Conservation (phyloP, 2,329 filamentous ascomycete species). For the Curvularia hawaiiensis region DNA sequence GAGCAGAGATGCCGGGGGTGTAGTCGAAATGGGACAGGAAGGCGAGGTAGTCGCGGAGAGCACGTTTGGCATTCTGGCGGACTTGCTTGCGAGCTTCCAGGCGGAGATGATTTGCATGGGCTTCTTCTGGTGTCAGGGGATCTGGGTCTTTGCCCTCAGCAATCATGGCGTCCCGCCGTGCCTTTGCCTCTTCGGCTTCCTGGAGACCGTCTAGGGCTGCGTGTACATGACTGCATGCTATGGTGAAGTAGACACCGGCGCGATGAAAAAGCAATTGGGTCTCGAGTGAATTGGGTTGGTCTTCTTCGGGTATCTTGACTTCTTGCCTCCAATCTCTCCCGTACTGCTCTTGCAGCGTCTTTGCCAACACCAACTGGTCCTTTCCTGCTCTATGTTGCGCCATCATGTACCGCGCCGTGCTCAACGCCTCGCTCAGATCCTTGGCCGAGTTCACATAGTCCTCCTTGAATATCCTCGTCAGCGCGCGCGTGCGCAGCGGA, state of each 20-base stretch:
- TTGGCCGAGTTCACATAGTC: slow-evolving; percentile 71
- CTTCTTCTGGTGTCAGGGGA: slow-evolving; percentile 52
- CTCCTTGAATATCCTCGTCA: slow-evolving; percentile 76
- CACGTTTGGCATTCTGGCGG: slow-evolving; percentile 75
- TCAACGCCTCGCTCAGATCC: slow-evolving; percentile 72
- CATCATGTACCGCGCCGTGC: slow-evolving; percentile 58
- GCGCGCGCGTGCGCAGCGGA: slow-evolving; percentile 72
- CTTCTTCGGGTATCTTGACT: slow-evolving; percentile 61
- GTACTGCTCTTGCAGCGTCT: slow-evolving; percentile 48
- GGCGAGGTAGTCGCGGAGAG: slow-evolving; percentile 73
- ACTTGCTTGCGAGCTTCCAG: slow-evolving; percentile 71
- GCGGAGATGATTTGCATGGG: slow-evolving; percentile 53
- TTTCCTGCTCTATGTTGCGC: slow-evolving; percentile 58
- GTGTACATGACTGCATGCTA: slow-evolving; percentile 70
- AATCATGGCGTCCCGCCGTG: slow-evolving; percentile 28
- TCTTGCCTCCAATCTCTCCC: slow-evolving; percentile 56
- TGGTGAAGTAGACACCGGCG: slow-evolving; percentile 71
- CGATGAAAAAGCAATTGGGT: slow-evolving; percentile 78
- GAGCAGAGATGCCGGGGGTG: slow-evolving; percentile 69
- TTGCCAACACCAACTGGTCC: slow-evolving; percentile 60
- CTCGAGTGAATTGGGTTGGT: slow-evolving; percentile 77
- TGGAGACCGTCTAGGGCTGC: slow-evolving; percentile 58
- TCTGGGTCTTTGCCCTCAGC: slow-evolving; percentile 36
- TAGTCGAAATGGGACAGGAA: slow-evolving; percentile 80
- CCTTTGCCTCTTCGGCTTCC: slow-evolving; percentile 45